Base-by-base conservation (phyloP, 1,139 yeast genomes). In the Arxiozyma heterogenica region DNA sequence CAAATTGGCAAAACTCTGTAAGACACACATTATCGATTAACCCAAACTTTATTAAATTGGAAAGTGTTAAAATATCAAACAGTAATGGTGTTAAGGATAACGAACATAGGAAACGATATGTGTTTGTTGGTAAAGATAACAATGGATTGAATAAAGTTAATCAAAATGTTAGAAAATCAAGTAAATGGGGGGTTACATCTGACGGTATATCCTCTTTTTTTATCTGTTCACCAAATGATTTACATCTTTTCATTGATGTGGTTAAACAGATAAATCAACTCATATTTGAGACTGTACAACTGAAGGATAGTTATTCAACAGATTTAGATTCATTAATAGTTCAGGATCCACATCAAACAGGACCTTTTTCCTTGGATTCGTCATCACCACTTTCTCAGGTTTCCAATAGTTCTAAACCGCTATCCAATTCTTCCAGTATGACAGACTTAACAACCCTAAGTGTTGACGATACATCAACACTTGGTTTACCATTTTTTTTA, bases 1-100 rank as follows among this genome's bases (percentile, higher is more conserved):
- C 88, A 20, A 96, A 97, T 23, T 88, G 96, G 96, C 95, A 88
- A 66, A 88, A 88, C 68, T 86, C 94, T 34, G 87, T 87, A 59
- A 83, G 96, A 56, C 96, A 87, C 68, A 88, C 88, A 61, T 74
- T 88, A 54, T 84, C 94, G 34, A 74, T 88, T 59, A 88, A 87
- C 70, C 86, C 86, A 66, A 95, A 95, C 1, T 88, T 88, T 64
- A 78, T 84, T 55, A 93, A 93, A 71, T 88, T 94, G 44, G 96
- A 47, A n/a, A 44, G 38, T 44, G 11, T 39, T 38, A 84, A 57
- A 75, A 80, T 25, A 96, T 95, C 5, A 7, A 23, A 42, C 8
- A 27, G 30, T 27, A 27, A 11, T 6, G 11, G 8, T 8, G 30
- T 27, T 27, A 12, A 34, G 39, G 6, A 34, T 34, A 15, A 17